Evolutionary conservation across 2,329 filamentous ascomycete genomes (phyloP).

Genomic region (Talaromyces funiculosus): DNA sequence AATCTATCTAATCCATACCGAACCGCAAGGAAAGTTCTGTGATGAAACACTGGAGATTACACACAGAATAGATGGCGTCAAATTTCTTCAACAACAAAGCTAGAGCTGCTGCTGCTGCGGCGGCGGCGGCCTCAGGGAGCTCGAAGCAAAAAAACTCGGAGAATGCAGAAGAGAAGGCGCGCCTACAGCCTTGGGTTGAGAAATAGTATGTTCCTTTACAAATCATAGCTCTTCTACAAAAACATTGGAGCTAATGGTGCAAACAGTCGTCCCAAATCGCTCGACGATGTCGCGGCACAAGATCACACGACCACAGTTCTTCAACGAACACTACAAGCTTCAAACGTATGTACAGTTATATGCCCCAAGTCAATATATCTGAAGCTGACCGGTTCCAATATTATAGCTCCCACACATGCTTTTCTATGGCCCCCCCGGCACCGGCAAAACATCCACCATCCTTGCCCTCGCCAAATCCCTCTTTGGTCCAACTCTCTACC

Average conservation of each 20-base stretch:
- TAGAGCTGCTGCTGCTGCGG: constrained; percentile 60
- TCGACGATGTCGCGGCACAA: constrained; percentile 93
- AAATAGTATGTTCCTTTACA: constrained; percentile 67
- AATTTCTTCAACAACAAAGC: constrained; percentile 96
- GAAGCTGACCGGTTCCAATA: constrained; percentile 14
- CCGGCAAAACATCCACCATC: constrained; percentile 96
- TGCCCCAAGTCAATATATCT: background rate
- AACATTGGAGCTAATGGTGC: background rate
- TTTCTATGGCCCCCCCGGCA: constrained; percentile 96
- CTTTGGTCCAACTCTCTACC: constrained; percentile 90
- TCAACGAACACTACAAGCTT: constrained; percentile 85
- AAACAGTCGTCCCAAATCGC: constrained; percentile 78
- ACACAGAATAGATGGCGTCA: constrained; percentile 51
- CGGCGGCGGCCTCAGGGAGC: constrained; percentile 62
- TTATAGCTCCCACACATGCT: constrained; percentile 89
- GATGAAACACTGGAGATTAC: background rate
- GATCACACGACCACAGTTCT: constrained; percentile 94
- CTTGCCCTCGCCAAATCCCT: constrained; percentile 95
- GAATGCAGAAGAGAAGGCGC: constrained; percentile 56
- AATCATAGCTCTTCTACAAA: background rate
- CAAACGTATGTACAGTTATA: constrained; percentile 57
- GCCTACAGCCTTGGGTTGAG: constrained; percentile 91
- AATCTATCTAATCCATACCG: background rate
- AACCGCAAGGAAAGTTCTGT: background rate
- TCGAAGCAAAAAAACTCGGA: constrained; percentile 61